Conservation (phyloP, 169 alveolate genomes). For the Cryptosporidium sp. region DNA sequence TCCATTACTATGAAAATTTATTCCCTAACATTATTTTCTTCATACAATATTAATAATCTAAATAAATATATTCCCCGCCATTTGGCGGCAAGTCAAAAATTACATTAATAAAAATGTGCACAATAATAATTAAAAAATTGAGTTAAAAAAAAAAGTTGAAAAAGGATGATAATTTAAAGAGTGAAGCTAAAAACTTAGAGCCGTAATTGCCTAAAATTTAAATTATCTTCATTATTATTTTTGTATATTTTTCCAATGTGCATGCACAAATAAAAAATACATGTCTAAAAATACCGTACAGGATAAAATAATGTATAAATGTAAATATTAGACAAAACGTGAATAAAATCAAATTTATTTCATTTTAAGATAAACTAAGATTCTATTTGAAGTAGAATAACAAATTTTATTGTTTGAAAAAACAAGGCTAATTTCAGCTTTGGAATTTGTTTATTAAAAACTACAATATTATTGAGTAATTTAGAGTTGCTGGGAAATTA, state of each 20-base stretch:
- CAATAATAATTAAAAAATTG: not conserved
- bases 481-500: not conserved
- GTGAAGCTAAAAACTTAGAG: no score
- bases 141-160: not conserved
- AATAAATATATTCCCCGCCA: not conserved
- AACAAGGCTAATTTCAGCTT: not conserved
- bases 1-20: not conserved
- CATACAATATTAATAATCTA: not conserved
- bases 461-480: not conserved
- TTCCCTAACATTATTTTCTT: no score
- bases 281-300: conserved; percentile 9
- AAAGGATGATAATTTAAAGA: not conserved
- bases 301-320: not conserved
- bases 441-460: not conserved
- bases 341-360: not conserved
- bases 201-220: no score
- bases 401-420: not conserved
- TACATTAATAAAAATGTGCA: not conserved
- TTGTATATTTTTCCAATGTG: not conserved
- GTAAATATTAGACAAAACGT: conserved; percentile 18
- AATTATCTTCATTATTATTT: not conserved
- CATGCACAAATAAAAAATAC: conserved; percentile 1
- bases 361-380: conserved; percentile 2
- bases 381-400: not conserved
- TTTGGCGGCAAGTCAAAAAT: conserved; percentile 1